phyloP scores from a whole-genome alignment of 2,329 filamentous ascomycete genomes.

The Aschersonia sp. region DNA sequence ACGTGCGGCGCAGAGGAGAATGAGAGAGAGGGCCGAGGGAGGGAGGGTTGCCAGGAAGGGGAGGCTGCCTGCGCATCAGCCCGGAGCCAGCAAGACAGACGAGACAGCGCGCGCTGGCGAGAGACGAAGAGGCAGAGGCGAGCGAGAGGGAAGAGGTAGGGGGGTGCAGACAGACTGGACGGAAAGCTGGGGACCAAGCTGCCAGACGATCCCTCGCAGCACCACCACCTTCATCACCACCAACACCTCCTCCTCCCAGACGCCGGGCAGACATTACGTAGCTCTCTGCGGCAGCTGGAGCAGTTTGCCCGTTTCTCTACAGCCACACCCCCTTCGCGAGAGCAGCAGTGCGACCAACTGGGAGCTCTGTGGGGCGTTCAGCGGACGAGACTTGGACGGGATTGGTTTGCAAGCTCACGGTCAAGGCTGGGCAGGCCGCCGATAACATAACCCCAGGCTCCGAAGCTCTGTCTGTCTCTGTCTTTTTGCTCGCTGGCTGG shows the following conservation, averaged over 20 bases:
- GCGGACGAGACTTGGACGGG: too few species aligned
- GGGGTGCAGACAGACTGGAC: slow-evolving; percentile 1
- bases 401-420: too few species aligned
- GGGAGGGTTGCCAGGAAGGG: not conserved
- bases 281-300: not conserved
- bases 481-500: too few species aligned
- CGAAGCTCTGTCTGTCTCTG: too few species aligned
- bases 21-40: not conserved
- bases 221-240: not conserved
- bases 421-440: too few species aligned
- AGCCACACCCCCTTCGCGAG: not conserved
- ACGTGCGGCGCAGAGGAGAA: not conserved
- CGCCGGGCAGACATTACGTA: too few species aligned
- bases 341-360: too few species aligned
- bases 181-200: not conserved
- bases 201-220: not conserved
- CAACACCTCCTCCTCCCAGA: not conserved
- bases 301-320: not conserved
- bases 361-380: too few species aligned
- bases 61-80: not conserved
- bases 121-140: not conserved
- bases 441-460: too few species aligned
- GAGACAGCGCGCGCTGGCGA: not conserved
- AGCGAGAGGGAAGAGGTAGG: slow-evolving; percentile 1
- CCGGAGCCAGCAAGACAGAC: not conserved